Base-by-base conservation (phyloP, 169 alveolate genomes). In the Cryptosporidium ubiquitum region DNA sequence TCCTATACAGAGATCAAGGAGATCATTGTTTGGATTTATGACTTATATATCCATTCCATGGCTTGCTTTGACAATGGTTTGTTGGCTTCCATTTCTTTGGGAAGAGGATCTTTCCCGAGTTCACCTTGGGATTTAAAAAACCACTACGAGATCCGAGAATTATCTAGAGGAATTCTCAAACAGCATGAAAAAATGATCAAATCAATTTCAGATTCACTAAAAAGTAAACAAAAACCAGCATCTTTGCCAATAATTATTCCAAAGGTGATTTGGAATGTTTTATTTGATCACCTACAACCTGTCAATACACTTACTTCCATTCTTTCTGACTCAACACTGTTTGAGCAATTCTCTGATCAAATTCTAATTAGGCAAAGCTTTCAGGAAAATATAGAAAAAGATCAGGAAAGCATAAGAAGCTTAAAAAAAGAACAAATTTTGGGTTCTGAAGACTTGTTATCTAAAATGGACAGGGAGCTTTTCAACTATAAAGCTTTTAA, bases 11-110 rank as follows among this genome's bases (percentile, higher is more conserved):
- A 64, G 4, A 61, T 58, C n/a, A 64, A 79, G 51, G 73, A 39
- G n/a, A 79, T 79, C n/a, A 61, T 79, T 60, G 26, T 49, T 47
- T 79, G 89, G 89, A 79, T 79, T 20, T 64, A 79, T 47, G 49
- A 64, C 12, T 5, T 79, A 12, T 58, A 58, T 31, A 39, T 79
- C 26, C 47, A 79, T 33, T 40, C 57, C 4, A 58, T 55, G 47
- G n/a, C 33, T 5, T 70, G 60, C 20, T 49, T 70, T 23, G 84
- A 70, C 23, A 55, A 42, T 7, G 66, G 35, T 26, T 55, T 26
- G 12, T 55, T 26, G 66, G 29, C 66, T 55, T 55, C 66, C 4
- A 3, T 23, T 7, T 3, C 37, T 3, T 14, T 23, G 20, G 18
- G 35, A 55, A 6, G 5, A 0, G 37, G 55, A 14, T 47, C 37